Evolutionary conservation across 2,329 filamentous ascomycete species (phyloP).

Genomic region (Fusarium ramigenum): DNA sequence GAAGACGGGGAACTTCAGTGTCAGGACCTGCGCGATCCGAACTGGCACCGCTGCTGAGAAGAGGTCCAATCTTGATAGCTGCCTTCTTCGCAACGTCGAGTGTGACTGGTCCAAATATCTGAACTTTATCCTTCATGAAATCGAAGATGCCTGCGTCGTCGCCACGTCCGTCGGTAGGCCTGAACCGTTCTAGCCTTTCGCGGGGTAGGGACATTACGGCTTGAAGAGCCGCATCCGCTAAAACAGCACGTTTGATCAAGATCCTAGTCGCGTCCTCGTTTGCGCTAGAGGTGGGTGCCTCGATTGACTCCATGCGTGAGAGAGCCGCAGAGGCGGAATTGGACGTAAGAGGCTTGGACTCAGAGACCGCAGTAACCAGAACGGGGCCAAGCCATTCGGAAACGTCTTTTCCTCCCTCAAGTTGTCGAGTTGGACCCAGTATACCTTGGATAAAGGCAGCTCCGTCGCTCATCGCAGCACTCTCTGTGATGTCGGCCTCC

Average conservation of each 20-base stretch:
- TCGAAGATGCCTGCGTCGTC: background rate
- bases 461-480: background rate
- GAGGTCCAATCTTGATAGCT: background rate
- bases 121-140: background rate
- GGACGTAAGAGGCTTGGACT: background rate
- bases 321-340: background rate
- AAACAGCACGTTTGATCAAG: background rate
- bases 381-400: slow-evolving; percentile 14
- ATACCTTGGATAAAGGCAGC: slow-evolving; percentile 7
- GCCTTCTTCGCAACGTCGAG: background rate
- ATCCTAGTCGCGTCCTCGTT: background rate
- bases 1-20: background rate
- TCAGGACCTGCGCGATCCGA: no score
- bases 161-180: background rate
- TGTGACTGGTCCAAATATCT: background rate
- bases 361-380: background rate
- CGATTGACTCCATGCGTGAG: background rate
- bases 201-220: background rate
- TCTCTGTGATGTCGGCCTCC: background rate
- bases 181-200: background rate
- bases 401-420: slow-evolving; percentile 14
- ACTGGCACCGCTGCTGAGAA: background rate
- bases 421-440: slow-evolving; percentile 12
- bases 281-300: background rate
- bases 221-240: background rate